Evolutionary conservation across 192 early-diverging fungal species (phyloP).

Genomic region (Borealophlyctis nickersoniae): DNA sequence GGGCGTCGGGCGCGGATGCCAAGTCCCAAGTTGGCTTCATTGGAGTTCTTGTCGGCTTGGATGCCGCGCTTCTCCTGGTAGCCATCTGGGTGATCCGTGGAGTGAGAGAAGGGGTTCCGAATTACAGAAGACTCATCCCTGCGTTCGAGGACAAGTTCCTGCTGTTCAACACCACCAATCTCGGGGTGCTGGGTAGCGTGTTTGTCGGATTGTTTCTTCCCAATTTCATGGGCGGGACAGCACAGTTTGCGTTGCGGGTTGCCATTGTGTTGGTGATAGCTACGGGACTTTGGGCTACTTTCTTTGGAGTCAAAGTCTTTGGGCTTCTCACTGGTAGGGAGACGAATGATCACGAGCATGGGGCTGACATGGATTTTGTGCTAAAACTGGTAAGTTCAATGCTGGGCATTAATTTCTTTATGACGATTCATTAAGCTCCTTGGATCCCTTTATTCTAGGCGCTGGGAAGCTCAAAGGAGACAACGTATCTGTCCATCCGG

Average conservation of each 20-base stretch:
- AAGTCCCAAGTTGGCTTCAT: constrained; percentile 11
- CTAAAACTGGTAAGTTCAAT: no score
- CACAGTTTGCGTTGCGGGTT: constrained; percentile 17
- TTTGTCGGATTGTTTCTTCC: constrained; percentile 13
- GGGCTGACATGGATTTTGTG: constrained; percentile 12
- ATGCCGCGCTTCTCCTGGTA: constrained; percentile 1
- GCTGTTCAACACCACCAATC: constrained; percentile 12
- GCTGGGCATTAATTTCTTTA: no score
- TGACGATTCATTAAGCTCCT: no score
- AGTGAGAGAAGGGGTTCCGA: constrained; percentile 11
- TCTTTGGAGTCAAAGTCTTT: constrained; percentile 16
- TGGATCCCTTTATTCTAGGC: no score
- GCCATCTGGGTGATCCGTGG: constrained; percentile 6
- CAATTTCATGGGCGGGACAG: constrained; percentile 11
- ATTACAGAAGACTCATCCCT: constrained; percentile 15
- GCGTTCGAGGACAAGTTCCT: constrained; percentile 20
- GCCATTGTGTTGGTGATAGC: constrained; percentile 13
- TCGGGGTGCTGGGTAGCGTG: constrained; percentile 1
- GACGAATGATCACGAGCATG: no score
- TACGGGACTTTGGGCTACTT: background rate
- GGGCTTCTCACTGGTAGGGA: background rate
- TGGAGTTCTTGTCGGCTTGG: background rate
- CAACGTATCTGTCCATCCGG: no score
- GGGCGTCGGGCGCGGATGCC: no score
- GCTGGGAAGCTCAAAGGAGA: no score